phyloP scores from a whole-genome alignment of 352 stramenopile genomes.

The Pythium coloratum region DNA sequence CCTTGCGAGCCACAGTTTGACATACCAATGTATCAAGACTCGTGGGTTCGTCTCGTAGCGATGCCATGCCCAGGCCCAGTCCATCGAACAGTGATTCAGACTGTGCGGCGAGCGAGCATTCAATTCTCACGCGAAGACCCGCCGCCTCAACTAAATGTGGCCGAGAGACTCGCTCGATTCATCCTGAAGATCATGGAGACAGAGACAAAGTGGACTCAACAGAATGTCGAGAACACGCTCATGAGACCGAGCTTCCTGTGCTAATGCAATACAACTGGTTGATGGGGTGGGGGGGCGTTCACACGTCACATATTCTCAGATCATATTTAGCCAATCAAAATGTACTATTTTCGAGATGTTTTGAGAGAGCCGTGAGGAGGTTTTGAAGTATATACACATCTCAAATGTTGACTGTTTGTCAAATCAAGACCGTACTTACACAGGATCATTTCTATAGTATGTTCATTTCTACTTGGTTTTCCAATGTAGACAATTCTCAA shows the following conservation, averaged over 20 bases:
- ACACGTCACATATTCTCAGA: neutral
- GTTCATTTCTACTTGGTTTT: too few relatives aligned
- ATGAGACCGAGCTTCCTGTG: neutral
- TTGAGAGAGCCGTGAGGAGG: too few relatives aligned
- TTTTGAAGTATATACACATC: too few relatives aligned
- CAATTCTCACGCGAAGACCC: neutral
- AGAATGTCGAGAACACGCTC: neutral
- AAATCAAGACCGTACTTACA: constrained; percentile 27
- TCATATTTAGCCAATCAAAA: neutral
- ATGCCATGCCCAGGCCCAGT: neutral
- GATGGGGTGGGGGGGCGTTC: neutral
- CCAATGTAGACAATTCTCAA: too few relatives aligned
- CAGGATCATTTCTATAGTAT: constrained; percentile 25
- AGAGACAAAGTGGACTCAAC: neutral
- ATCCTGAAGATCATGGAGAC: neutral
- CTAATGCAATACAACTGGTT: neutral
- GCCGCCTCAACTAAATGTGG: neutral
- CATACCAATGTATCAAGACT: neutral
- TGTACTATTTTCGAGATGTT: too few relatives aligned
- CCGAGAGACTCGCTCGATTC: neutral
- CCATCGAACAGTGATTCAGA: neutral
- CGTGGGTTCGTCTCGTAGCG: neutral
- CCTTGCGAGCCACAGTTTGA: neutral
- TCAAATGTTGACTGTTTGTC: too few relatives aligned
- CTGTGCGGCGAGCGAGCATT: neutral